Evolutionary conservation across 2,329 filamentous ascomycete genomes (phyloP), one percentile per base, ranked within the genome.

Genomic region (Massarina eburnea): DNA sequence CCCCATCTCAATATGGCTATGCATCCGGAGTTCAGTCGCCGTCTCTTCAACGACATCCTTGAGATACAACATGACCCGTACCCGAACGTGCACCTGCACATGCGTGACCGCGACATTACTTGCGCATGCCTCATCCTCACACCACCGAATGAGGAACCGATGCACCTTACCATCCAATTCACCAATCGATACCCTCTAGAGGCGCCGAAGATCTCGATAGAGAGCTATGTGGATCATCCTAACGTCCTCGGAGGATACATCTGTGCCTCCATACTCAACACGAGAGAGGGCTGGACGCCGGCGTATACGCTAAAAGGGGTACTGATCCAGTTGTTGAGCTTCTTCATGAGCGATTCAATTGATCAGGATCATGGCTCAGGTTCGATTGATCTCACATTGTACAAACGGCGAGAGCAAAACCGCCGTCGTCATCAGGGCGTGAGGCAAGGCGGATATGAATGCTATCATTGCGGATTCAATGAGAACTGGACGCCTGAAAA

Each of bases 231-330:
- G 12, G n/a, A 39, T 0, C 75, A 79, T 43, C 75, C 76, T 2
- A 78, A 80, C 41, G 67, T 79, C n/a, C 73, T 59, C 39, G 61
- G 60, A 3, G 8, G 26, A 9, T 77, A 72, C 48, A 76, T 79
- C 22, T 80, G 76, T 51, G 75, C 75, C 1, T 71, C 67, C 0
- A 77, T 79, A 3, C 65, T 79, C 24, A 73, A 73, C 47, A 70
- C 56, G 0, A 43, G 24, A 2, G 68, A 74, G 15, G 75, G 67
- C 1, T 78, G 76, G 53, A 79, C 76, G 0, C 71, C 76, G 1
- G 77, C 76, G 0, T 79, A 80, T 46, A 79, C 76, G 0, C 63
- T 80, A 19, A 77, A 77, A 44, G 71, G 67, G 3, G 72, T 80
- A 18, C 70, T 74, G 14, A 79, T 80, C 19, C 76, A 79, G 58